Percentiles rank a stretch among this genome's conserved stretches.
Conservation (phyloP, 2,329 filamentous ascomycete species). For the Alternaria gansuensis region DNA sequence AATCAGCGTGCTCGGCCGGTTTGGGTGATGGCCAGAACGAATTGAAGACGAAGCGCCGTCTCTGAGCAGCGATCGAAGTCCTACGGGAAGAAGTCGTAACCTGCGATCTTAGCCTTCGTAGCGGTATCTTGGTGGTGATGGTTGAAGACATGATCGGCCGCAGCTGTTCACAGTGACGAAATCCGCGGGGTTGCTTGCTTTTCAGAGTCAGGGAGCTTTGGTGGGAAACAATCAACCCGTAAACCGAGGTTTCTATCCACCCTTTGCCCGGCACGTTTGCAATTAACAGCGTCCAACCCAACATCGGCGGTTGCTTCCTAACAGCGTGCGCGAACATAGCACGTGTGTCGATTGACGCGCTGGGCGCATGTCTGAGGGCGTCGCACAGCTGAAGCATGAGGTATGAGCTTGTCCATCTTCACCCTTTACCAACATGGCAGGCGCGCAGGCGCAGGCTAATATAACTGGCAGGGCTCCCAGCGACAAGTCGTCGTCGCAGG, state of each 20-base stretch:
- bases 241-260: slow-evolving; percentile 29
- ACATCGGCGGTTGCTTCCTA: slow-evolving; percentile 23
- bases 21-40: slow-evolving; percentile 31
- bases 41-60: slow-evolving; percentile 30
- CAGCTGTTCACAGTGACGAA: slow-evolving; percentile 19
- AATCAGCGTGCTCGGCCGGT: slow-evolving; percentile 29
- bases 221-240: slow-evolving; percentile 27
- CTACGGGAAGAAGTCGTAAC: slow-evolving; percentile 2
- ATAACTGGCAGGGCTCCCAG: slow-evolving; percentile 65
- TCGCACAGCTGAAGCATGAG: slow-evolving; percentile 74
- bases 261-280: slow-evolving; percentile 29
- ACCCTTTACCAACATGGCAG: background rate
- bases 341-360: slow-evolving; percentile 38
- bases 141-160: slow-evolving; percentile 41
- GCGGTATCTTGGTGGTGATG: slow-evolving; percentile 32
- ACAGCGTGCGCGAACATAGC: slow-evolving; percentile 21
- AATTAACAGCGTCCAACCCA: slow-evolving; percentile 18
- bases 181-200: slow-evolving; percentile 29
- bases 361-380: slow-evolving; percentile 70
- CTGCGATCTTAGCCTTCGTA: slow-evolving; percentile 6
- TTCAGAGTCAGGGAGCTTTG: slow-evolving; percentile 29
- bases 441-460: slow-evolving; percentile 5
- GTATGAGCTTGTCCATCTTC: slow-evolving; percentile 49
- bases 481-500: slow-evolving; percentile 72
- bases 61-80: slow-evolving; percentile 7